Percentiles rank a stretch among this genome's conserved stretches.
phyloP scores from a whole-genome alignment of 805 yeast genomes.

The Saccharomycopsis oosterbeekiorum region DNA sequence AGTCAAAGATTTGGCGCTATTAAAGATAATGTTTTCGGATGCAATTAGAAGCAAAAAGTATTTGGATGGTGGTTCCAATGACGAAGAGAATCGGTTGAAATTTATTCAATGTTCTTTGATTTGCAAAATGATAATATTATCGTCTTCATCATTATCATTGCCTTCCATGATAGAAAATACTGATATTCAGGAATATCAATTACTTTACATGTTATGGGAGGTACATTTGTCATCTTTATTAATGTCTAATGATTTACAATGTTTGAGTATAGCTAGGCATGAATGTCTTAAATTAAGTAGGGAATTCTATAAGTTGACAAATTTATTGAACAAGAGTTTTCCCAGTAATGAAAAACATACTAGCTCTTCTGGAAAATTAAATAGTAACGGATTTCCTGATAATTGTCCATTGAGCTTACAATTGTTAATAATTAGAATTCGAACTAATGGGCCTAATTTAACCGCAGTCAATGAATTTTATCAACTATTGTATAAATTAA shows the following conservation, averaged over 20 bases:
- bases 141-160: neutral
- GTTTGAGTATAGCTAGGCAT: constrained; percentile 21
- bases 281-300: constrained; percentile 21
- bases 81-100: neutral
- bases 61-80: neutral
- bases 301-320: constrained; percentile 17
- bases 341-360: neutral
- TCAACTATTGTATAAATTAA: constrained; percentile 11
- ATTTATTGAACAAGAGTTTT: neutral
- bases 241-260: constrained; percentile 20
- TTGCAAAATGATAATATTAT: neutral
- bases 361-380: neutral
- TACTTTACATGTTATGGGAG: constrained; percentile 22
- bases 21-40: neutral
- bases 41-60: neutral
- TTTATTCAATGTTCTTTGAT: neutral
- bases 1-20: neutral
- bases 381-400: constrained; percentile 17
- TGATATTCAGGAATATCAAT: neutral
- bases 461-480: constrained; percentile 17
- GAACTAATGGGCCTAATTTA: constrained; percentile 21
- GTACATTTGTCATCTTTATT: constrained; percentile 20
- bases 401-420: constrained; percentile 20
- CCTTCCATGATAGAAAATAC: neutral
- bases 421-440: constrained; percentile 21